phyloP scores from a whole-genome alignment of 305 asterid genomes.

The Fraxinus angustifolia region DNA sequence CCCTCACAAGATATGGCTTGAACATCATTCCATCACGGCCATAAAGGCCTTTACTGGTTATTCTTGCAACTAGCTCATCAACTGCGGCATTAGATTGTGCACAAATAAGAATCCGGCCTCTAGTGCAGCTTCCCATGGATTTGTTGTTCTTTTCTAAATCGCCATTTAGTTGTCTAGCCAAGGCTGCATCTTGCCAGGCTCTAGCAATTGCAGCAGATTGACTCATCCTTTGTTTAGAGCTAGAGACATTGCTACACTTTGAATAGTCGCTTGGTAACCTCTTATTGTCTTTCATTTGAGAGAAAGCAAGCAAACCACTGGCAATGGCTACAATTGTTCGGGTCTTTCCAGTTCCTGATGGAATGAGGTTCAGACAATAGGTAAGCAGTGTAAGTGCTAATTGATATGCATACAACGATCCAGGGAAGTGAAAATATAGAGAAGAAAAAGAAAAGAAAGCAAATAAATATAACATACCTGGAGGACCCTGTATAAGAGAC shows the following conservation, averaged over 20 bases:
- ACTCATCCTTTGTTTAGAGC: conserved; percentile 49
- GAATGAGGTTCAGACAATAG: conserved; percentile 22
- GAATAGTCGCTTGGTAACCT: conserved; percentile 40
- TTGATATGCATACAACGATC: conserved; percentile 8
- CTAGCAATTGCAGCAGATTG: conserved; percentile 86
- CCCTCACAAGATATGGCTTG: conserved; percentile 93
- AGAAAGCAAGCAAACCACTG: conserved; percentile 74
- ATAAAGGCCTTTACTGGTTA: conserved; percentile 75
- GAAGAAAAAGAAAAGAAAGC: conserved; percentile 1
- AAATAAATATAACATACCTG: conserved; percentile 55
- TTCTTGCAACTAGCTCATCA: conserved; percentile 89
- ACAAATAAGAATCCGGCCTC: conserved; percentile 88
- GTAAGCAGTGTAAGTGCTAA: conserved; percentile 14
- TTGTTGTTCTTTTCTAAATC: conserved; percentile 43
- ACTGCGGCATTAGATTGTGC: conserved; percentile 99
- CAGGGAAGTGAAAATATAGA: conserved; percentile 11
- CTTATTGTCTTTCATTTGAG: conserved; percentile 51
- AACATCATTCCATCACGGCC: conserved; percentile 66
- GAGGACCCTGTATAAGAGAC: conserved; percentile 98
- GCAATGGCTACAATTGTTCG: conserved; percentile 86
- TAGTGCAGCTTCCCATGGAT: conserved; percentile 42
- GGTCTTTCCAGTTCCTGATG: conserved; percentile 95
- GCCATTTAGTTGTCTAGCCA: conserved; percentile 70
- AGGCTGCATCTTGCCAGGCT: conserved; percentile 99
- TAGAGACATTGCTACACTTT: conserved; percentile 32